Base-by-base conservation (phyloP, 1,139 yeast species). In the Debaryomyces robertsiae region DNA sequence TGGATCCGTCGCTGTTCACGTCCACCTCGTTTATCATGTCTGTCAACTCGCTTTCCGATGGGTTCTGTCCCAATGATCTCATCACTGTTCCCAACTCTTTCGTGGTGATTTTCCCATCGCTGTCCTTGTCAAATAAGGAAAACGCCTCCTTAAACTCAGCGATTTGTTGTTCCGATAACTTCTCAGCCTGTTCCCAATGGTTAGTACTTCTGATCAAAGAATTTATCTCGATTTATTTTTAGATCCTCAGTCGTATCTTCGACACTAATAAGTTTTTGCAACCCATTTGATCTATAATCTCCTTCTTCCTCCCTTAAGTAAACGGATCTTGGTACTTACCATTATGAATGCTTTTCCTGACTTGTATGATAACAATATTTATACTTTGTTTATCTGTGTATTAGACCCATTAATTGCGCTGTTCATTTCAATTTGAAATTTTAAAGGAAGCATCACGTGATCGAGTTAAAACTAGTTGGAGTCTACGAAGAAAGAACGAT, bases 1-100 rank as follows among this genome's bases (percentile, higher is more conserved):
- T 90, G 52, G 89, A 82, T 32, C 96, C 96, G 67, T 91, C 95
- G 53, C 93, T 91, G 69, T 93, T 93, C 46, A 86, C 85, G 64
- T 93, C 98, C 39, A 93, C 95, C 66, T 93, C 98, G 63, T 91
- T 91, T 72, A 93, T 87, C 87, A 93, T 84, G 62, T 93, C 98
- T 39, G 93, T 85, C 56, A 93, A 83, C 67, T 93, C 98, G 53
- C 91, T 83, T 67, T 93, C 98, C 31, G 96, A 84, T 23, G 98
- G 98, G 60, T 91, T 91, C 68, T 90, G 95, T 36, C 98, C 98
- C 60, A 93, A 76, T 13, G 97, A 88, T 69, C 98, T 84, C 98
- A 93, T 93, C 42, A 93, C 98, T 7, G 97, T 90, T 52, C 98
- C 98, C 56, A 93, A 77, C 68, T 93, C 98, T 61, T 87, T 82